Percentiles rank a stretch among this genome's conserved stretches.
phyloP scores from a whole-genome alignment of 129 eudicot species.

The Lonicera japonica region DNA sequence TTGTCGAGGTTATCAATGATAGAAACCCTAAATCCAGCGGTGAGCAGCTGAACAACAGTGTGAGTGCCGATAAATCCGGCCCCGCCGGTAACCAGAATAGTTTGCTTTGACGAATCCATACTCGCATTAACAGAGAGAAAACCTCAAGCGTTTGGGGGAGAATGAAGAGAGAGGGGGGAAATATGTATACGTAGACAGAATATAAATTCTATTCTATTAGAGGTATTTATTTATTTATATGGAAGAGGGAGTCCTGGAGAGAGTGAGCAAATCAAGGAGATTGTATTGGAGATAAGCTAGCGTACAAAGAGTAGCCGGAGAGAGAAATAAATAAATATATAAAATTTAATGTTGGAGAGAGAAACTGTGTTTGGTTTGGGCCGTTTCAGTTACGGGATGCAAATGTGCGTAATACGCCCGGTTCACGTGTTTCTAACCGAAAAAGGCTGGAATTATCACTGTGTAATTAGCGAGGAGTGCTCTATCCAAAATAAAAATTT shows the following conservation, averaged over 20 bases:
- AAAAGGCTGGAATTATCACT: too few relatives aligned
- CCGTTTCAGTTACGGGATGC: not conserved
- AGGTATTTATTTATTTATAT: not conserved
- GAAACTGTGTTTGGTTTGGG: not conserved
- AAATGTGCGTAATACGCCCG: not conserved
- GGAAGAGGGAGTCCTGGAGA: not conserved
- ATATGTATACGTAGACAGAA: not conserved
- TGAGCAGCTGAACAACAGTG: conserved; percentile 64
- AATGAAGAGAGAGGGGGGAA: not conserved
- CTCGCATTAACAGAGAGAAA: not conserved
- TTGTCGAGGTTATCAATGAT: conserved; percentile 88
- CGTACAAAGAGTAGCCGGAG: not conserved
- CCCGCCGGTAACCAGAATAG: conserved; percentile 84
- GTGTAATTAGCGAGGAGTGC: too few relatives aligned
- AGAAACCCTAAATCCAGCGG: conserved; percentile 66
- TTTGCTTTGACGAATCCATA: conserved; percentile 27
- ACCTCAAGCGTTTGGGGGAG: not conserved
- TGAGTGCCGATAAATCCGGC: conserved; percentile 98
- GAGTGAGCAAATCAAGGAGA: conserved; percentile 16
- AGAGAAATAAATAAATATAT: not conserved
- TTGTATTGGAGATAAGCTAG: conserved; percentile 1
- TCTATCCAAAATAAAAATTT: too few relatives aligned
- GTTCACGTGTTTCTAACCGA: too few relatives aligned
- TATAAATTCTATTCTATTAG: too few relatives aligned
- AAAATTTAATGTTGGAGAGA: conserved; percentile 7